phyloP scores from a whole-genome alignment of 2,329 filamentous ascomycete species.

The Arachnomyces sp. region DNA sequence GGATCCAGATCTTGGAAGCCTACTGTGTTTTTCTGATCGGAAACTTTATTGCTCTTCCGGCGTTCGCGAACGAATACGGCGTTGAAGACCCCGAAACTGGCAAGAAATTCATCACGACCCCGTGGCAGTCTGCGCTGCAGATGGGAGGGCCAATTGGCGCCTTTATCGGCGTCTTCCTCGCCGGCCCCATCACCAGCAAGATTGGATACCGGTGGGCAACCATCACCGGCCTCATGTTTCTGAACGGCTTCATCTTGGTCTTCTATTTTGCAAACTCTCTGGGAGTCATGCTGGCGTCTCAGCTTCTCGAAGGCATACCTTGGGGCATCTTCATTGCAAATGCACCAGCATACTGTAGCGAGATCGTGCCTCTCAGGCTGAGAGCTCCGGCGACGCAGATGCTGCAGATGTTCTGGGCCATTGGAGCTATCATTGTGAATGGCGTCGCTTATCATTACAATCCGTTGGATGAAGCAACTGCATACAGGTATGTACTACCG shows the following conservation, averaged over 20 bases:
- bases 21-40: slow-evolving; percentile 57
- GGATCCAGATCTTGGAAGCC: slow-evolving; percentile 54
- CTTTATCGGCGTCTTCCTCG: slow-evolving; percentile 41
- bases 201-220: slow-evolving; percentile 58
- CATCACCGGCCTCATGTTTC: slow-evolving; percentile 45
- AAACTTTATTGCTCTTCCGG: slow-evolving; percentile 48
- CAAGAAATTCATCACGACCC: slow-evolving; percentile 39
- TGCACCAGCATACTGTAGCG: slow-evolving; percentile 55
- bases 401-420: slow-evolving; percentile 61
- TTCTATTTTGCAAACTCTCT: slow-evolving; percentile 42
- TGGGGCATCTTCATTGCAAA: slow-evolving; percentile 63
- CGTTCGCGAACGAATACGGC: slow-evolving; percentile 44
- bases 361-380: slow-evolving; percentile 54
- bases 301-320: slow-evolving; percentile 55
- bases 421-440: slow-evolving; percentile 55
- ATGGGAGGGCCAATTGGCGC: slow-evolving; percentile 46
- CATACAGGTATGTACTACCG: slow-evolving; percentile 38
- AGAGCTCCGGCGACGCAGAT: slow-evolving; percentile 54
- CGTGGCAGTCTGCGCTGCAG: slow-evolving; percentile 55
- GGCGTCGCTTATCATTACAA: slow-evolving; percentile 51
- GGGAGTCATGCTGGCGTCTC: slow-evolving; percentile 43
- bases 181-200: slow-evolving; percentile 47
- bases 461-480: slow-evolving; percentile 17
- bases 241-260: slow-evolving; percentile 46
- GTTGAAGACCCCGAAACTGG: slow-evolving; percentile 22